These are phyloP conservation scores for Capronia coronata DNA, from an alignment of 2,329 filamentous ascomycete genomes.

Conservation along the genomic window DNA sequence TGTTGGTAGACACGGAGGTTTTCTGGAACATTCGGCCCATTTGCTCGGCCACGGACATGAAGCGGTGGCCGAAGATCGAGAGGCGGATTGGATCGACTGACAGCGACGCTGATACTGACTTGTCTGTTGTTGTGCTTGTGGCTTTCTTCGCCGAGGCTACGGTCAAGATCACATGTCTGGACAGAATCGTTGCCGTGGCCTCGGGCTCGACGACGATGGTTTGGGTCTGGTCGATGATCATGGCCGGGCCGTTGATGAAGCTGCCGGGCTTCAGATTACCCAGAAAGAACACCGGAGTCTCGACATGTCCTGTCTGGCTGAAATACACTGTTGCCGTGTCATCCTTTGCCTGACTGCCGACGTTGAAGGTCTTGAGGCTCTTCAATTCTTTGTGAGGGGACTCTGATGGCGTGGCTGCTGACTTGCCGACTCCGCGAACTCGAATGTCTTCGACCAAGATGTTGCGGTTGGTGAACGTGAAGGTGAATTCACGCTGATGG, in stretches of 20 bases:
- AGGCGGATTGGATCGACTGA: slow-evolving; percentile 70
- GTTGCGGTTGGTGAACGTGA: slow-evolving; percentile 77
- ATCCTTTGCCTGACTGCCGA: slow-evolving; percentile 36
- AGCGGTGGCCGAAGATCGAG: slow-evolving; percentile 72
- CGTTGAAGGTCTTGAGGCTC: slow-evolving; percentile 39
- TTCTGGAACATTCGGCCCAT: slow-evolving; percentile 76
- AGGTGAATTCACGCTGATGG: slow-evolving; percentile 87
- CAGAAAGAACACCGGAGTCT: slow-evolving; percentile 35
- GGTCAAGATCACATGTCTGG: slow-evolving; percentile 17
- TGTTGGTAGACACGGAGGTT: slow-evolving; percentile 71
- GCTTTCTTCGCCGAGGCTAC: slow-evolving; percentile 36
- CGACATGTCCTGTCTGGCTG: slow-evolving; percentile 29
- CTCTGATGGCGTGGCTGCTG: background rate
- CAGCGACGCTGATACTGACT: slow-evolving; percentile 42
- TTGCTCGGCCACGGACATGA: slow-evolving; percentile 81
- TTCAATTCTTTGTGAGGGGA: slow-evolving; percentile 1
- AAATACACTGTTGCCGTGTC: slow-evolving; percentile 31
- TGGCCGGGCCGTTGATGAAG: slow-evolving; percentile 29
- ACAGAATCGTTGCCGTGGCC: slow-evolving; percentile 35
- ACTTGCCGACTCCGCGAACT: slow-evolving; percentile 51
- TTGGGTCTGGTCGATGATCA: slow-evolving; percentile 40
- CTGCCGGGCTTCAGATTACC: slow-evolving; percentile 33
- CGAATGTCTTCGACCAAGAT: slow-evolving; percentile 79
- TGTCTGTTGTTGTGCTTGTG: too few relatives aligned
- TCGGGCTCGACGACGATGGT: slow-evolving; percentile 41